phyloP scores from a whole-genome alignment of 306 rosid genomes.

The Fragaria vesca region DNA sequence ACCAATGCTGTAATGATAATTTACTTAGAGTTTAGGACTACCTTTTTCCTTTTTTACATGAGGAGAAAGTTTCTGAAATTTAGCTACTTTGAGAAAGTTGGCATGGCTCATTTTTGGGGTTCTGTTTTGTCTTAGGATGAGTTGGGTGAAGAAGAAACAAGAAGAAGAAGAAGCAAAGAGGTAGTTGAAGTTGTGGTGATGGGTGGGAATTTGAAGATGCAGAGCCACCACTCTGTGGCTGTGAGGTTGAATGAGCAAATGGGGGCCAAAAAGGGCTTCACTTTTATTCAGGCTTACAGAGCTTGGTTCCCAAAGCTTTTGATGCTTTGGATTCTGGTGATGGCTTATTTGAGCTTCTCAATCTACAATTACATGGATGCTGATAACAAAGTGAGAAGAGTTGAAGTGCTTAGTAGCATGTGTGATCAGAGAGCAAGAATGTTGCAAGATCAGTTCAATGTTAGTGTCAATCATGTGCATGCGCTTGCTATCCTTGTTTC shows the following conservation, averaged over 20 bases:
- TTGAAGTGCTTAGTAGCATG: conserved; percentile 74
- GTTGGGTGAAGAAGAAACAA: conserved; percentile 29
- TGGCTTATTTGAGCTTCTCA: conserved; percentile 47
- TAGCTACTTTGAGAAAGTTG: conserved; percentile 39
- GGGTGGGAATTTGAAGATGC: conserved; percentile 60
- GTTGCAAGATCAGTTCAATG: conserved; percentile 97
- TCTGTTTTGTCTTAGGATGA: conserved; percentile 41
- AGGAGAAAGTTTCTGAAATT: conserved; percentile 39
- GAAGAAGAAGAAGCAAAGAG: conserved; percentile 26
- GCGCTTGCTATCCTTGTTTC: conserved; percentile 97
- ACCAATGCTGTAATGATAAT: conserved; percentile 56
- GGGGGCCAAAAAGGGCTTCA: conserved; percentile 63
- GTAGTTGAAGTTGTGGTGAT: conserved; percentile 31
- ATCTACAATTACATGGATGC: conserved; percentile 75
- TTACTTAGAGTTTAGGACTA: conserved; percentile 37
- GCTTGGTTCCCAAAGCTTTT: conserved; percentile 69
- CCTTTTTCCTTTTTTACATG: conserved; percentile 26
- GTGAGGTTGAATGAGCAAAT: conserved; percentile 69
- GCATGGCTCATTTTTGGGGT: conserved; percentile 31
- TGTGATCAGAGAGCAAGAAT: conserved; percentile 98
- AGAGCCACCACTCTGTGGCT: conserved; percentile 53
- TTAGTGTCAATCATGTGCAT: conserved; percentile 95
- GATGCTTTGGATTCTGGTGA: conserved; percentile 56
- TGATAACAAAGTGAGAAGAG: conserved; percentile 73
- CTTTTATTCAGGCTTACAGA: conserved; percentile 72